phyloP scores from a whole-genome alignment of 257 asterid genomes.

The Nicotiana benthamiana region DNA sequence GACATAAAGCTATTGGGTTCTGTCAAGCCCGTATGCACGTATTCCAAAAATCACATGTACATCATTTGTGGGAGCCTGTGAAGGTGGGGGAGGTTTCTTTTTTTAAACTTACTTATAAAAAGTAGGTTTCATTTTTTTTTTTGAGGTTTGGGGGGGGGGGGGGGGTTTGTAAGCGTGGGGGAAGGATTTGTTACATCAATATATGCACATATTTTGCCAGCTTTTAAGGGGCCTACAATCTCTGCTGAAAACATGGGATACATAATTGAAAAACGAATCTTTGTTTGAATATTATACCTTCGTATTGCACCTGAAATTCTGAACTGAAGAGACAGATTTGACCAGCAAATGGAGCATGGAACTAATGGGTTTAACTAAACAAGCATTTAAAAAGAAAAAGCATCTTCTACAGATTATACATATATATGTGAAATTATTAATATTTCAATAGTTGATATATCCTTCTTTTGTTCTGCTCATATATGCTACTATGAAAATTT shows the following conservation, averaged over 20 bases:
- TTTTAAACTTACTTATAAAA: not conserved
- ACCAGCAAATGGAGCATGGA: not conserved
- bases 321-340: not conserved
- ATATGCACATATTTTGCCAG: slow-evolving; percentile 6
- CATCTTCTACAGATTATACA: too few relatives aligned
- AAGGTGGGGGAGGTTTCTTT: not conserved
- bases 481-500: too few relatives aligned
- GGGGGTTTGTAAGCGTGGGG: not conserved
- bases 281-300: not conserved
- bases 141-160: not conserved
- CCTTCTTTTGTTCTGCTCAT: too few relatives aligned
- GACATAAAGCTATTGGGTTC: fast-evolving
- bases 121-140: not conserved
- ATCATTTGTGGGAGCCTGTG: not conserved
- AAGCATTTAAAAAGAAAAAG: too few relatives aligned
- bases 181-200: not conserved
- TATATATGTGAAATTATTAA: too few relatives aligned
- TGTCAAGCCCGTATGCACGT: not conserved
- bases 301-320: not conserved
- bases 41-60: slow-evolving; percentile 10
- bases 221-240: slow-evolving; percentile 12
- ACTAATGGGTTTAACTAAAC: not conserved
- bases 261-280: not conserved
- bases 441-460: too few relatives aligned
- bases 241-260: slow-evolving; percentile 4